A percentile compares a stretch with the other conserved stretches of the same genome.
These are phyloP conservation scores for Bombardia bombarda DNA, from an alignment of 495 filamentous ascomycete genomes.

Conservation along the genomic window DNA sequence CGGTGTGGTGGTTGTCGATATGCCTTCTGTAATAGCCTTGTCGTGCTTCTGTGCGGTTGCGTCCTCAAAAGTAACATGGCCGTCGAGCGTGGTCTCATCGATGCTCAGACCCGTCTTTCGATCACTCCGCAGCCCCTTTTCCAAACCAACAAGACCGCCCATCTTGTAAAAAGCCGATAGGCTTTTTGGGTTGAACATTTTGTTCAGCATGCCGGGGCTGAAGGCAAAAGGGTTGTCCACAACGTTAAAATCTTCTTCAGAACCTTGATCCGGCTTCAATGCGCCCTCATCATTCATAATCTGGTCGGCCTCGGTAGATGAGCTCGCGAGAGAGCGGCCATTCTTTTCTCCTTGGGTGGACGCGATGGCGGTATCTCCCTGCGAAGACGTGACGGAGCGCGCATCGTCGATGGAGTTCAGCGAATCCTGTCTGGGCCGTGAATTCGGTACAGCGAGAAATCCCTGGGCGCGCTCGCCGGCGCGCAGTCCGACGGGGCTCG, in stretches of 20 bases:
- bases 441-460: constrained; percentile 43
- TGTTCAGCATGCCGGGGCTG: constrained; percentile 62
- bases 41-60: constrained; percentile 32
- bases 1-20: constrained; percentile 7
- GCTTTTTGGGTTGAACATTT: constrained; percentile 69
- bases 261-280: constrained; percentile 58
- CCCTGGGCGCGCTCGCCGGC: constrained; percentile 35
- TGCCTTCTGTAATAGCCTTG: constrained; percentile 25
- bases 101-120: constrained; percentile 55
- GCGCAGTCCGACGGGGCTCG: constrained; percentile 52
- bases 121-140: constrained; percentile 60
- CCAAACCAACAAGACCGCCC: constrained; percentile 59
- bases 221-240: constrained; percentile 65
- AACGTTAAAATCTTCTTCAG: constrained; percentile 56
- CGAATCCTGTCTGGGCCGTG: constrained; percentile 43
- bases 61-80: constrained; percentile 52
- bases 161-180: constrained; percentile 60
- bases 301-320: constrained; percentile 32
- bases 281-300: constrained; percentile 46
- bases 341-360: constrained; percentile 32
- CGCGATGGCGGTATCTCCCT: constrained; percentile 33
- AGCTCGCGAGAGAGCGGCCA: constrained; percentile 17
- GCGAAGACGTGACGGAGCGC: constrained; percentile 35
- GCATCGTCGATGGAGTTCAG: constrained; percentile 41
- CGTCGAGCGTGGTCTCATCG: constrained; percentile 53